Conservation (phyloP, 148 eudicot species). For the Persicaria tinctoria region DNA sequence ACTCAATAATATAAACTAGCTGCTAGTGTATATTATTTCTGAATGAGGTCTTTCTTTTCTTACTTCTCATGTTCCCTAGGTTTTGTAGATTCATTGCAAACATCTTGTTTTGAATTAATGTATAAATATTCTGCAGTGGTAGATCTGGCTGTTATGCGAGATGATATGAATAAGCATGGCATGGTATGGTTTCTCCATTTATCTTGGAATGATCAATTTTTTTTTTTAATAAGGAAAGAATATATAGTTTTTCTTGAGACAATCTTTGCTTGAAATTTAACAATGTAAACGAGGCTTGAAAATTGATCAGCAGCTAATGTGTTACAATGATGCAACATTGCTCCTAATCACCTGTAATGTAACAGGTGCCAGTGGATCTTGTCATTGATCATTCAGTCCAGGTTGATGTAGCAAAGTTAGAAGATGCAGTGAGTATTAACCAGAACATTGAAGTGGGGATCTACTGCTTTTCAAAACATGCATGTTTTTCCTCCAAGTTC, state of each 20-base stretch:
- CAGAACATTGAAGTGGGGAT: conserved; percentile 78
- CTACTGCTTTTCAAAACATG: too few relatives aligned
- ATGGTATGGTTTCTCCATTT: conserved; percentile 38
- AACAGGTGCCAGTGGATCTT: conserved; percentile 90
- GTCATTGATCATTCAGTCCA: conserved; percentile 95
- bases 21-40: too few relatives aligned
- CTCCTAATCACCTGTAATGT: neutral
- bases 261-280: too few relatives aligned
- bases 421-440: conserved; percentile 71
- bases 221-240: neutral
- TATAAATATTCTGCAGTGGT: conserved; percentile 46
- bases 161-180: conserved; percentile 78
- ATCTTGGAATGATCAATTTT: neutral
- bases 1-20: too few relatives aligned
- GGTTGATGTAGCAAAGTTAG: conserved; percentile 81
- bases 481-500: too few relatives aligned
- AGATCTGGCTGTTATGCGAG: conserved; percentile 91
- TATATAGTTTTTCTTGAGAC: too few relatives aligned
- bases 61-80: conserved; percentile 60
- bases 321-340: neutral
- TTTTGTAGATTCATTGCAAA: conserved; percentile 50
- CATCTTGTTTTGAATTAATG: neutral
- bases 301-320: too few relatives aligned
- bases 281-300: too few relatives aligned
- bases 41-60: too few relatives aligned